These are phyloP conservation scores for Stagonosporopsis chrysanthemi DNA, from an alignment of 2,329 filamentous ascomycete species.

Conservation along the genomic window DNA sequence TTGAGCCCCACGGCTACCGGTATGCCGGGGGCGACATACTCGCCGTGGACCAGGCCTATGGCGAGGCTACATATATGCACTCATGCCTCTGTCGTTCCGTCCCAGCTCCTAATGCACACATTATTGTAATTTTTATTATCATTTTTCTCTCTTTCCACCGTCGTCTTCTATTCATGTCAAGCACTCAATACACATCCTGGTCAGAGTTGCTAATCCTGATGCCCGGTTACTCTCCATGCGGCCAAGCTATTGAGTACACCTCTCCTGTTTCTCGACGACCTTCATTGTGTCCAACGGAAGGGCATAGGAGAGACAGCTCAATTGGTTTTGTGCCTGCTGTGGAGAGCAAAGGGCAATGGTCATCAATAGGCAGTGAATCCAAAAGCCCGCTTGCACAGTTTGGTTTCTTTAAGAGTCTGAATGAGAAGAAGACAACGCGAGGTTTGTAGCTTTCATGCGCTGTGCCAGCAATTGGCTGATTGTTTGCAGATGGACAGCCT, in stretches of 20 bases:
- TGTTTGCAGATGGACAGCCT: conserved; percentile 73
- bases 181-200: conserved; percentile 44
- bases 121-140: conserved; percentile 43
- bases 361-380: conserved; percentile 47
- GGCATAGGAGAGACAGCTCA: conserved; percentile 44
- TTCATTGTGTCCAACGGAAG: conserved; percentile 45
- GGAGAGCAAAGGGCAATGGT: conserved; percentile 50
- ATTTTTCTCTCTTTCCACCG: conserved; percentile 21
- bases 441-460: conserved; percentile 57
- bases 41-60: conserved; percentile 31
- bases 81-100: conserved; percentile 31
- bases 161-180: conserved; percentile 17
- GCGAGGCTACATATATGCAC: conserved; percentile 46
- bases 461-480: conserved; percentile 10
- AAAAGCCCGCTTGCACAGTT: conserved; percentile 50
- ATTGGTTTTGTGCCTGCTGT: conserved; percentile 47
- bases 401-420: conserved; percentile 69
- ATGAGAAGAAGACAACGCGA: conserved; percentile 76
- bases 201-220: conserved; percentile 46
- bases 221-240: conserved; percentile 47
- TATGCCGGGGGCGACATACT: conserved; percentile 35
- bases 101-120: conserved; percentile 37
- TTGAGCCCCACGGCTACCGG: conserved; percentile 33
- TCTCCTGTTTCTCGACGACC: conserved; percentile 45
- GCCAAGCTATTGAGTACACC: conserved; percentile 44